Evolutionary conservation across 192 early-diverging fungal genomes (phyloP).

Genomic region (Coemansia sp.): DNA sequence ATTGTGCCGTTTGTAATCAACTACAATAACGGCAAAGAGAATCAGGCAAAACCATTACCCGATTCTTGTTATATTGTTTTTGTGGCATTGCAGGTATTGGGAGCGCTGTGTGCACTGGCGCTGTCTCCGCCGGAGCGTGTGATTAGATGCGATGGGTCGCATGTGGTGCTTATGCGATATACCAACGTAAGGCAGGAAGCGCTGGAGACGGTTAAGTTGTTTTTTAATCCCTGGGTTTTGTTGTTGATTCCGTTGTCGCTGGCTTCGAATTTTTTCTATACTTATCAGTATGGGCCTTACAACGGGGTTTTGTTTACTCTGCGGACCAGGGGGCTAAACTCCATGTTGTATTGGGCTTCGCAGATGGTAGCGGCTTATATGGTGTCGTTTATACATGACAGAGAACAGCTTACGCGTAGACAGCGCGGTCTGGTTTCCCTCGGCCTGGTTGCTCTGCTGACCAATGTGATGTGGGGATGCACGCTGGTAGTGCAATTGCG

Average conservation of each 20-base stretch:
- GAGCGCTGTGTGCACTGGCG: conserved; percentile 59
- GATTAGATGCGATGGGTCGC: conserved; percentile 62
- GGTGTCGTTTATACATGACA: conserved; percentile 57
- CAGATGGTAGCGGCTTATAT: conserved; percentile 70
- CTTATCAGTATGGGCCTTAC: conserved; percentile 68
- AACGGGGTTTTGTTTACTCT: conserved; percentile 69
- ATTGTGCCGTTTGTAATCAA: conserved; percentile 65
- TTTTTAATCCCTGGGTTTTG: conserved; percentile 68
- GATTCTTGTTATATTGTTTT: conserved; percentile 82
- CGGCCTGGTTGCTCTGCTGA: conserved; percentile 8
- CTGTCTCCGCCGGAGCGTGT: conserved; percentile 63
- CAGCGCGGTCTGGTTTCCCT: conserved; percentile 21
- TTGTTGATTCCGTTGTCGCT: conserved; percentile 69
- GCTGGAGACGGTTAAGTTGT: conserved; percentile 58
- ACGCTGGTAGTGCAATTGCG: conserved; percentile 62
- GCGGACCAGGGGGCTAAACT: conserved; percentile 74
- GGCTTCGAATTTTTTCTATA: conserved; percentile 66
- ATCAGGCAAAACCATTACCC: conserved; percentile 62
- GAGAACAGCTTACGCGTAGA: conserved; percentile 16
- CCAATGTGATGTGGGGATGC: conserved; percentile 49
- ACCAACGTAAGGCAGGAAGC: conserved; percentile 64
- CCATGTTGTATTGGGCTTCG: conserved; percentile 74
- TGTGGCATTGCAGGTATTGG: conserved; percentile 67
- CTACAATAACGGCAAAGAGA: conserved; percentile 54
- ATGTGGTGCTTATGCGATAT: conserved; percentile 61